These are phyloP conservation scores for Cryptococcus wingfieldii DNA, from an alignment of 1,284 basidiomycete species.

Conservation along the genomic window DNA sequence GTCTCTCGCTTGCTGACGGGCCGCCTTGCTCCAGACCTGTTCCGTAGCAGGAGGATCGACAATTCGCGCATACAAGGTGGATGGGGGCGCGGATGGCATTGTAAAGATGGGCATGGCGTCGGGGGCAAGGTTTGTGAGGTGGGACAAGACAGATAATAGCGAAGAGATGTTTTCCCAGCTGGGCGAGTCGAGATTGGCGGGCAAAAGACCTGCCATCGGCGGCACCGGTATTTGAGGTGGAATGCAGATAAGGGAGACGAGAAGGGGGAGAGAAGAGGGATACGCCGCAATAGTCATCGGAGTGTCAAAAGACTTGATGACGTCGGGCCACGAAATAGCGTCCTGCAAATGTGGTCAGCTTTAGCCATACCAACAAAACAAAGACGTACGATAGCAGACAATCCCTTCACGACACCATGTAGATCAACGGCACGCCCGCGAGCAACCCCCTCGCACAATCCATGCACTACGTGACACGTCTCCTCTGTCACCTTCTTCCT, in stretches of 20 bases:
- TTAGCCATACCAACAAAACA: not conserved
- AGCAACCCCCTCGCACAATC: constrained; percentile 42
- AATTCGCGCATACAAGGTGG: constrained; percentile 74
- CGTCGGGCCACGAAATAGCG: constrained; percentile 69
- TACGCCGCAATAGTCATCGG: constrained; percentile 41
- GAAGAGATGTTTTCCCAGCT: constrained; percentile 79
- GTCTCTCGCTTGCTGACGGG: constrained; percentile 61
- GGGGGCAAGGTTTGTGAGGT: constrained; percentile 76
- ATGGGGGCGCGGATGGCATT: constrained; percentile 71
- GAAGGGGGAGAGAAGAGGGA: constrained; percentile 41
- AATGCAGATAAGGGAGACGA: constrained; percentile 48
- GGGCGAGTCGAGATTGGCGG: constrained; percentile 50
- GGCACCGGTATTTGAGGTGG: constrained; percentile 48
- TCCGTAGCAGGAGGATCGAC: constrained; percentile 65
- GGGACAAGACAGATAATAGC: constrained; percentile 81
- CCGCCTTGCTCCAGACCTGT: constrained; percentile 28
- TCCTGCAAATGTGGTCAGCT: constrained; percentile 47
- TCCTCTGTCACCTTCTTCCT: constrained; percentile 35
- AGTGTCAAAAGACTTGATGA: constrained; percentile 49
- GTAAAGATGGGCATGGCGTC: constrained; percentile 89
- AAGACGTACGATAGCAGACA: constrained; percentile 64
- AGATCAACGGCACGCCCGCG: constrained; percentile 47
- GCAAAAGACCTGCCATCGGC: constrained; percentile 48
- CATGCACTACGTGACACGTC: constrained; percentile 31
- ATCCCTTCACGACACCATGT: constrained; percentile 56